Evolutionary conservation across 352 stramenopile genomes (phyloP), one percentile per base, ranked within the genome.

Genomic region (Phytophthora litchii): DNA sequence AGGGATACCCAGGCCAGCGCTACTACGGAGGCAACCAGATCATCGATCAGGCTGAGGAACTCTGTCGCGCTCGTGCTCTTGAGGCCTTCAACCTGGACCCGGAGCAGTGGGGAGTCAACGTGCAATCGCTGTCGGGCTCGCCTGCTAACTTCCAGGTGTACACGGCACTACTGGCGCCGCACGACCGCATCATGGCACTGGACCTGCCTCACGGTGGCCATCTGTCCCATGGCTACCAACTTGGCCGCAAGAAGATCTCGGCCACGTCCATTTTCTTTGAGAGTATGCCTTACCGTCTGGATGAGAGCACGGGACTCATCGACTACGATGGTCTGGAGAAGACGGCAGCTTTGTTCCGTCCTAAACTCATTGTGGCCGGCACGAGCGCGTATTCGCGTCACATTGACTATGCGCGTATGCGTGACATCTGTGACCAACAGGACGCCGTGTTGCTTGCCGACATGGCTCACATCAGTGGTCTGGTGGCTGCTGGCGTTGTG

Each of bases 121-220:
- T 99, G 35, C 97, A 99, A 83, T 94, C 94, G 50, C 88, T 99
- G 16, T 99, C 92, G 12, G 98, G 98, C 44, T 99, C 94, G 54
- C 98, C 98, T 0, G 97, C 97, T 21, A 99, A 99, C 78, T 99
- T 99, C 78, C 94, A 98, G 76, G 96, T 98, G 17, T 99, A 99
- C 83, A 99, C 97, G 47, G 97, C 97, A 43, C 78, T 99, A 37
- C 79, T 99, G 43, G 72, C 98, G 67, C 97, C 98, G 19, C 97
- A 99, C 72, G 97, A 99, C 84, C 93, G 97, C 51, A 97, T 99
- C 67, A 98, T 99, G 83, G 95, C 95, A 11, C 86, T 99, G 25
- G 97, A 99, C 66, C 73, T 99, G 58, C 97, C 97, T 4, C 96
- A 99, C 72, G 98, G 98, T 31, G 96, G 98, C 34, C 98, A 99